Base-by-base conservation (phyloP, 2,329 filamentous ascomycete genomes). In the Chaetomiaceae sp. region DNA sequence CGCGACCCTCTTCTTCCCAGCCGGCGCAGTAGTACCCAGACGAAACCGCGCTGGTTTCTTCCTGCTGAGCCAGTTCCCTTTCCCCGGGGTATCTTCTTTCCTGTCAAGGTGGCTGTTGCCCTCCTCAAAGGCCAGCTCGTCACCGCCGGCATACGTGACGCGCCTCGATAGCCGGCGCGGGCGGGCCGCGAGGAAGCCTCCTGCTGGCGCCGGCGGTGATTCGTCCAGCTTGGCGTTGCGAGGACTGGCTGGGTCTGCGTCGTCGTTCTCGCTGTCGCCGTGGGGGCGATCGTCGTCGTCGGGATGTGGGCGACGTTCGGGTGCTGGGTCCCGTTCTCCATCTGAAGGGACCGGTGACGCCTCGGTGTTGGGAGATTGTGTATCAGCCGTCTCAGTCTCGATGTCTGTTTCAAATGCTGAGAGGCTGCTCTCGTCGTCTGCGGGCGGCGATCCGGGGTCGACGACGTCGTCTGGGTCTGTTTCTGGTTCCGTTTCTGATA, bases 51-150 rank as follows among this genome's bases (percentile, higher is more conserved):
- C 47, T 1, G 56, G 56, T 7, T 56, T 54, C 22, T 54, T 56
- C 19, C 47, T 43, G 22, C 33, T 7, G 14, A 58, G 56, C 51
- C 50, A 54, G 20, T 34, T 49, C n/a, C 23, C 23, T 20, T 25
- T 29, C 4, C 39, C 37, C 17, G 27, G 3, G 27, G 8, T 3
- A 7, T 46, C 12, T 0, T 36, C 33, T 3, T 37, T 25, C 4
- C 15, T 15, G 9, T n/a, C n/a, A 27, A 19, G 3, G 5, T 19
- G 3, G 4, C 15, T 17, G 15, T n/a, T 11, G 29, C 17, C 17
- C 5, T 39, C 22, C 33, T 59, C 55, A 17, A 57, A 27, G 1
- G 42, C 51, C 7, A 58, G 51, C 51, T 59, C 57, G 33, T 61
- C 55, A 3, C 46, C 47, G 4, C 39, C 48, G 34, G 22, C 38